Evolutionary conservation across 2,329 filamentous ascomycete genomes (phyloP), one percentile per base, ranked within the genome.

Genomic region (Hypoxylon sp.): DNA sequence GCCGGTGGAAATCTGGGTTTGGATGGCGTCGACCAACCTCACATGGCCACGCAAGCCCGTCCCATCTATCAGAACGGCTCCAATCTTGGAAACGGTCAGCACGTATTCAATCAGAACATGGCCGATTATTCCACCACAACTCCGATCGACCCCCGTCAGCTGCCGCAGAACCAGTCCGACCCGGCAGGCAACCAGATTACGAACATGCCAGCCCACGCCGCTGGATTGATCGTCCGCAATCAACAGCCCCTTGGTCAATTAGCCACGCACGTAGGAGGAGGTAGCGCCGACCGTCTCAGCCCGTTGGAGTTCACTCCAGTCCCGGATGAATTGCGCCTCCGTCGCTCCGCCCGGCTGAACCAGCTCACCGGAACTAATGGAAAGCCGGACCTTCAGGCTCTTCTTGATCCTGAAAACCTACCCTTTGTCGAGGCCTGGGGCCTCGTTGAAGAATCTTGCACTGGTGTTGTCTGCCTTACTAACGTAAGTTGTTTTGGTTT

Each of bases 401-500:
- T 82, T 4, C 69, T 85, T 59, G 70, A 76, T 12, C 72, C 78
- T 0, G 63, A 69, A 4, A 79, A 80, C 65, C 83, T 85, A 48
- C 84, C 84, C 0, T 86, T 86, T 62, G 66, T 80, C 0, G 81
- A 83, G 62, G 75, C 76, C 5, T 77, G 76, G 2, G 72, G 74
- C 5, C 71, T 76, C 45, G 65, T 73, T 0, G 69, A 73, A 7
- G 71, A 75, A 0, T 67, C 72, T 9, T 76, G 75, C 36, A 65
- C 78, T 32, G 84, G 82, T 2, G 83, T 87, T 11, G 49, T 87
- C 18, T 81, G 82, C 64, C 77, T 87, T 30, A 79, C 74, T 53
- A 87, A 87, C 40, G 85, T 85, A 70, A 78, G 84, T 79, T 3
- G 7, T 8, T n/a, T 6, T 3, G 9, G 18, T n/a, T 14, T 44